Conservation (phyloP, 768 basidiomycete species). For the Psilocybe cubensis region DNA sequence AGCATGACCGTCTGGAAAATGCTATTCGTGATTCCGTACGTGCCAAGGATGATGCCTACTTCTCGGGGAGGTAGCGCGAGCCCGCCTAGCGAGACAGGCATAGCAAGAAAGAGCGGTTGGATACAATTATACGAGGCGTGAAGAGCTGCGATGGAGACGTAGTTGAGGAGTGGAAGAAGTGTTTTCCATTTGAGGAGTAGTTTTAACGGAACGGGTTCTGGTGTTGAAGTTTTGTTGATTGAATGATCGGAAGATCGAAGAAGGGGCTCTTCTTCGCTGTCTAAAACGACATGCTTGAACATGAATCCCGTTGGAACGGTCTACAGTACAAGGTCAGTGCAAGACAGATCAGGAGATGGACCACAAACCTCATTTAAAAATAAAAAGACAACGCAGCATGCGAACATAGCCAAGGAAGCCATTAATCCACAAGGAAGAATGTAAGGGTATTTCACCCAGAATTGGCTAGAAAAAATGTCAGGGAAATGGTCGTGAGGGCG, state of each 20-base stretch:
- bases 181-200: slow-evolving; percentile 49
- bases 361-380: slow-evolving; percentile 23
- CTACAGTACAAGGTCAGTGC: too few relatives aligned
- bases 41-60: slow-evolving; percentile 58
- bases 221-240: not conserved
- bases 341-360: too few relatives aligned
- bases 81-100: slow-evolving; percentile 58
- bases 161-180: slow-evolving; percentile 58
- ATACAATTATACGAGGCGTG: slow-evolving; percentile 35
- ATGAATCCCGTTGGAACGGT: slow-evolving; percentile 3
- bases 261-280: slow-evolving; percentile 5
- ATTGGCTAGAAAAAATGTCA: slow-evolving; percentile 10
- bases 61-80: slow-evolving; percentile 54
- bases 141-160: slow-evolving; percentile 51
- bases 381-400: slow-evolving; percentile 13
- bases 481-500: slow-evolving; percentile 27
- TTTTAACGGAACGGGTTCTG: slow-evolving; percentile 45
- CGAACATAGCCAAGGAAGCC: slow-evolving; percentile 16
- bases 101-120: slow-evolving; percentile 60
- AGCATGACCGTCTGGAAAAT: slow-evolving; percentile 59
- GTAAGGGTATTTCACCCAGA: slow-evolving; percentile 28
- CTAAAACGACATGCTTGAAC: not conserved
- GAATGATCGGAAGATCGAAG: slow-evolving; percentile 8
- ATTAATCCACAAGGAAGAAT: slow-evolving; percentile 26
- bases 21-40: slow-evolving; percentile 56